Conservation (phyloP, 2,329 filamentous ascomycete genomes). For the Exophiala viscosa region DNA sequence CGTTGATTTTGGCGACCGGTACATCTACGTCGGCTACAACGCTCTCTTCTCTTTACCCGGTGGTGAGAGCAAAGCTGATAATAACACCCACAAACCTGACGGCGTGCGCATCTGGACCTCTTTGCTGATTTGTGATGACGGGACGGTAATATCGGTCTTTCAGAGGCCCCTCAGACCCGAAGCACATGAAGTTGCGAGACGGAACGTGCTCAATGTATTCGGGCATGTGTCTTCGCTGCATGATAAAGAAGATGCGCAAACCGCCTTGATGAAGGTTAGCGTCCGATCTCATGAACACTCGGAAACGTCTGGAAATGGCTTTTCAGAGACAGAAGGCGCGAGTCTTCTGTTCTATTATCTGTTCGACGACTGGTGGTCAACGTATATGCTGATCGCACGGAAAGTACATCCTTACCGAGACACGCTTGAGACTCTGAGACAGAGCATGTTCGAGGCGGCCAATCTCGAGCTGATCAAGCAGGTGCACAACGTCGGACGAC, state of each 20-base stretch:
- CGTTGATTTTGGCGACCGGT: slow-evolving; percentile 58
- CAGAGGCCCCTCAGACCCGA: slow-evolving; percentile 42
- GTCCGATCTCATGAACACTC: slow-evolving; percentile 36
- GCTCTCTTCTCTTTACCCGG: slow-evolving; percentile 34
- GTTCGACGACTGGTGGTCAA: slow-evolving; percentile 65
- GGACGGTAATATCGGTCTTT: slow-evolving; percentile 43
- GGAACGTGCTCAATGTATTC: slow-evolving; percentile 60
- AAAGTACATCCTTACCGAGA: slow-evolving; percentile 51
- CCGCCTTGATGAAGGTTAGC: slow-evolving; percentile 48
- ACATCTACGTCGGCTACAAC: slow-evolving; percentile 25
- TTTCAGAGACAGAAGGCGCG: slow-evolving; percentile 48
- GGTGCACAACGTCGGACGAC: slow-evolving; percentile 59
- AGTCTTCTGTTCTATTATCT: slow-evolving; percentile 65
- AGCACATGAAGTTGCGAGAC: slow-evolving; percentile 43
- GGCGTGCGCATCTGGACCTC: slow-evolving; percentile 52
- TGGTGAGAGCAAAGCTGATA: slow-evolving; percentile 48
- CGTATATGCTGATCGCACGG: slow-evolving; percentile 57
- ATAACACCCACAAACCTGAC: slow-evolving; percentile 10
- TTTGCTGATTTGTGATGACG: slow-evolving; percentile 46
- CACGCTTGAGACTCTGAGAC: slow-evolving; percentile 49
- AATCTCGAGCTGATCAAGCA: slow-evolving; percentile 44
- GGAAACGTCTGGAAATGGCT: background rate
- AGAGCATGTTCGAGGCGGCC: slow-evolving; percentile 54
- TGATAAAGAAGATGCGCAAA: slow-evolving; percentile 43
- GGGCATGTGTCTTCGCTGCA: slow-evolving; percentile 57